Evolutionary conservation across 73 alveolate species (phyloP).

Genomic region (Paramecium sonneborni): DNA sequence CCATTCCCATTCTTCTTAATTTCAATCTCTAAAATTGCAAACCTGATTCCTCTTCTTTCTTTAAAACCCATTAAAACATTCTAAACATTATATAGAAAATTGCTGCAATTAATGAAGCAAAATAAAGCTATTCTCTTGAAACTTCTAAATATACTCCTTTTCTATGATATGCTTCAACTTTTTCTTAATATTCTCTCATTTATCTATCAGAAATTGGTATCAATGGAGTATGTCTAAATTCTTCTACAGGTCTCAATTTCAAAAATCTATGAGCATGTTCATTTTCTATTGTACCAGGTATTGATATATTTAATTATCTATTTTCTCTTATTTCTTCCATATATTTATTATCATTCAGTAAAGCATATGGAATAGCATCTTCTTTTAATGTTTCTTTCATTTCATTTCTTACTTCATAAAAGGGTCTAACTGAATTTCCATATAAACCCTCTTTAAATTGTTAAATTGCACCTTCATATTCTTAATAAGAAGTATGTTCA

Average conservation of each 20-base stretch:
- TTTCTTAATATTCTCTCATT: constrained; percentile 67
- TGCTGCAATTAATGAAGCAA: constrained; percentile 19
- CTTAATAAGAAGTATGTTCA: constrained; percentile 74
- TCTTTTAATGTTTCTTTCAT: constrained; percentile 76
- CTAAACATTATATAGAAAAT: constrained; percentile 36
- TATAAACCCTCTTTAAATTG: constrained; percentile 78
- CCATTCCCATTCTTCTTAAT: constrained; percentile 59
- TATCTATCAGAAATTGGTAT: constrained; percentile 81
- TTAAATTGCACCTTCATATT: constrained; percentile 68
- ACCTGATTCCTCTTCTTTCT: constrained; percentile 68
- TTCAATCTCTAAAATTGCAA: constrained; percentile 50
- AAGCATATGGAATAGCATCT: constrained; percentile 77
- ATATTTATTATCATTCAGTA: constrained; percentile 62
- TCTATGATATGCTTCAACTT: constrained; percentile 73
- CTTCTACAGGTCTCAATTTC: constrained; percentile 82
- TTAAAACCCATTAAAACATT: constrained; percentile 54
- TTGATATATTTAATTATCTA: constrained; percentile 68
- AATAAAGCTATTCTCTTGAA: constrained; percentile 75
- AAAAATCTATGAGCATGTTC: constrained; percentile 84
- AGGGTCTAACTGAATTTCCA: constrained; percentile 66
- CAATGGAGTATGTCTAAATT: constrained; percentile 86
- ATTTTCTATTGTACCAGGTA: constrained; percentile 86
- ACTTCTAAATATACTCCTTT: constrained; percentile 79
- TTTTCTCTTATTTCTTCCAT: constrained; percentile 71
- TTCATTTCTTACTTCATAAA: constrained; percentile 47